A percentile compares a stretch with the other conserved stretches of the same genome.
phyloP scores from a whole-genome alignment of 768 basidiomycete species.

The Mrakia frigida region DNA sequence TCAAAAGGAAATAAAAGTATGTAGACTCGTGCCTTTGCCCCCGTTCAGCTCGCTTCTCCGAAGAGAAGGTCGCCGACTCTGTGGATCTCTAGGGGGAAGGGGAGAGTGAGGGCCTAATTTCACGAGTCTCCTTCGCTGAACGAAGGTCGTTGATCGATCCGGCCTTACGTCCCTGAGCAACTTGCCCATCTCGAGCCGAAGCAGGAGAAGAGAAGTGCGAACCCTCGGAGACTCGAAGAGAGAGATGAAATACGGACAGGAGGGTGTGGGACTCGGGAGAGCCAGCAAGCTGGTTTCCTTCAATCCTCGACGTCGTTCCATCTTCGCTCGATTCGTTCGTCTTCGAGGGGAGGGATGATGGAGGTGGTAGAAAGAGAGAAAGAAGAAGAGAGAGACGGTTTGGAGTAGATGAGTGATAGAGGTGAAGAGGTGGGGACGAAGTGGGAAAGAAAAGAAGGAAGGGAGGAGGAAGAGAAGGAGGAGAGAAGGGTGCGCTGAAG shows the following conservation, averaged over 20 bases:
- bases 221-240: neutral
- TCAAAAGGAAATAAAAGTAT: neutral
- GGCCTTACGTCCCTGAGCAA: slow-evolving; percentile 29
- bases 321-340: too few species aligned
- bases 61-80: neutral
- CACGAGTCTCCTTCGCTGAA: neutral
- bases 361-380: neutral
- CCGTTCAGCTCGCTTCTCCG: neutral
- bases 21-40: slow-evolving; percentile 31
- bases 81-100: slow-evolving; percentile 1
- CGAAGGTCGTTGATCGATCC: slow-evolving; percentile 4
- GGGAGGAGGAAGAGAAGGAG: neutral
- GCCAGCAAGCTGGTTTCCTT: neutral
- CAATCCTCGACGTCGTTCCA: too few species aligned
- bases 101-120: slow-evolving; percentile 23
- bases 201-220: neutral
- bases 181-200: neutral
- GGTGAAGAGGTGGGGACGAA: neutral
- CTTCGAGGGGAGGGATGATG: neutral
- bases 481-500: neutral
- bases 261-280: neutral
- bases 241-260: slow-evolving; percentile 16
- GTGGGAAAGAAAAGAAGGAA: neutral
- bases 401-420: neutral
- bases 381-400: neutral